Base-by-base conservation (phyloP, 306 rosid species). In the Macrotyloma uniflorum region DNA sequence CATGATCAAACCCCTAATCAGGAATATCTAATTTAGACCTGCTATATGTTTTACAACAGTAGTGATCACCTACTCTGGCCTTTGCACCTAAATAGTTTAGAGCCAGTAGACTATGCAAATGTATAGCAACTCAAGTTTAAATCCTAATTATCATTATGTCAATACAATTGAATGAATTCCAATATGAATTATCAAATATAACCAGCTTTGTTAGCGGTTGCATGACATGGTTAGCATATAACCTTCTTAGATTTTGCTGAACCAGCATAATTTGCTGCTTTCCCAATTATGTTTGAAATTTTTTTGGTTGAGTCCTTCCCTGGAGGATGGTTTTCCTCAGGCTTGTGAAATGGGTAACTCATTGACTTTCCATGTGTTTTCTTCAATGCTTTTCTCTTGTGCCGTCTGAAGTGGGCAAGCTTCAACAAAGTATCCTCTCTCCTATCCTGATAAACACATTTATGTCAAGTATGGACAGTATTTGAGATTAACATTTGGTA, bases 241-340 rank as follows among this genome's bases (percentile, higher is more conserved):
- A 90, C 99, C 99, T 90, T 93, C 80, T 90, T 96, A 51, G 82
- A 61, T 87, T 96, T 93, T 55, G 91, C 92, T 5, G 97, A 93
- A 81, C 92, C 90, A 76, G 96, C 99, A 82, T 90, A 90, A 16
- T 87, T 87, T 80, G 96, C 92, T 83, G 97, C 97, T 86, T 86
- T 88, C 57, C 99, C 98, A 35, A 96, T 93, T 13, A 96, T 85
- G 85, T 93, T 93, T 2, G 99, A 90, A 82, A 93, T 90, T 86
- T 88, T 96, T 88, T 93, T 96, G 38, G 94, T 86, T 15, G 93
- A 81, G 86, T 96, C 99, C 88, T 93, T 93, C 85, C 99, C 99
- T 15, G 96, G 98, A 69, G 94, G 96, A 88, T 91, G 93, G 79
- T 90, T 90, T 86, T 96, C 99, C 86, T 93, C 97, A 50, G 99